Base-by-base conservation (phyloP, 768 basidiomycete genomes). In the Dioszegia hungarica region DNA sequence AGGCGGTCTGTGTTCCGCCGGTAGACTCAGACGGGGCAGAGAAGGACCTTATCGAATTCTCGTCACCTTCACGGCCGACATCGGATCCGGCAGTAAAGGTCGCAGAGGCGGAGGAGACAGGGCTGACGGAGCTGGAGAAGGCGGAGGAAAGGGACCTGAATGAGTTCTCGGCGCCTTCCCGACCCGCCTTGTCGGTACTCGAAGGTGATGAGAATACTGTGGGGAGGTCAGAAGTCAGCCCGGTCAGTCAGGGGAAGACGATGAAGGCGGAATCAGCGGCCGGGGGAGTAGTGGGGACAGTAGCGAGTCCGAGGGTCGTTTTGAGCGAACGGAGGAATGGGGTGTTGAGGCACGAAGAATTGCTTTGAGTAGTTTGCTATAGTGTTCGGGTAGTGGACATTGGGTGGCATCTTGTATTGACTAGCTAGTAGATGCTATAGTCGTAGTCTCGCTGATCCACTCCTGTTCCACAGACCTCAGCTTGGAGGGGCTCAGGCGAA, bases 161-260 rank as follows among this genome's bases (percentile, higher is more conserved):
- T 5, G 59, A 60, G 39, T 60, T 60, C 38, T 60, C 59, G 15
- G 54, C 59, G n/a, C 38, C 59, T 11, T 45, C 59, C 24, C 49
- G 49, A 17, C 24, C 34, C 25, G 8, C 22, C 3, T 5, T 37
- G 49, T 6, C 22, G 31, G 14, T 33, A 6, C 31, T 14, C 5
- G 36, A 24, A n/a, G 55, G 45, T 3, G 45, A 12, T 8, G 45
- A 47, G 37, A 48, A 56, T 37, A 39, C 14, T 24, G 6, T 22
- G 20, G 27, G 24, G 19, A 15, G 28, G 9, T 31, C 27, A 14
- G 14, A 29, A 12, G 8, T 17, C 14, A 29, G 27, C 5, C 3
- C 19, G 17, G 17, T 10, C 3, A 27, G 11, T 3, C 22, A 31
- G n/a, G 49, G 11, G n/a, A 27, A 14, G 47, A 12, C 15, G 47